Percentiles rank a stretch among this genome's conserved stretches.
These are phyloP conservation scores for Chlorencoelia australis DNA, from an alignment of 2,329 filamentous ascomycete genomes.

Conservation along the genomic window DNA sequence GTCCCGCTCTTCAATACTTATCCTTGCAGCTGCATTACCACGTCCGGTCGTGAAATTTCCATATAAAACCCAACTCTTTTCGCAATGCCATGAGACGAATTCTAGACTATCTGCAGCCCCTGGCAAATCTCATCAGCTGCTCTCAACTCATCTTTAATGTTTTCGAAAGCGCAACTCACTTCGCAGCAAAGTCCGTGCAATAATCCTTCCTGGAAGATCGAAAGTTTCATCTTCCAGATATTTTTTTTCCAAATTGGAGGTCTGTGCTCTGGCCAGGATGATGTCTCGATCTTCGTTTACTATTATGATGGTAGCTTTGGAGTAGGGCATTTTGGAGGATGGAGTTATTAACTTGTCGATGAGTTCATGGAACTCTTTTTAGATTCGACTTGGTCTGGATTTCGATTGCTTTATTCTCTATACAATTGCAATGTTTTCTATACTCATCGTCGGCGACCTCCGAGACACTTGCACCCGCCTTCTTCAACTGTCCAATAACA, in stretches of 20 bases:
- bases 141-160: background rate
- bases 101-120: slow-evolving; percentile 36
- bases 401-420: no score
- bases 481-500: no score
- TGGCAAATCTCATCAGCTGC: slow-evolving; percentile 1
- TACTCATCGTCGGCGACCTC: no score
- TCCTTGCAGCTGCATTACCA: slow-evolving; percentile 37
- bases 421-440: no score
- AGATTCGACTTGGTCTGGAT: no score
- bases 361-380: no score
- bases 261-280: slow-evolving; percentile 37
- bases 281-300: slow-evolving; percentile 36
- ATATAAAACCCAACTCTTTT: slow-evolving; percentile 39
- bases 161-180: slow-evolving; percentile 23
- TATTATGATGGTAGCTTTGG: slow-evolving; percentile 41
- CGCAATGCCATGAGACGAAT: slow-evolving; percentile 41
- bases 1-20: slow-evolving; percentile 41
- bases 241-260: slow-evolving; percentile 16
- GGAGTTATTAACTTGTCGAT: no score
- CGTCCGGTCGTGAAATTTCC: slow-evolving; percentile 35
- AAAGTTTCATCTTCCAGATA: slow-evolving; percentile 26
- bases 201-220: slow-evolving; percentile 33
- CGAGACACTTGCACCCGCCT: no score
- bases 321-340: slow-evolving; percentile 36
- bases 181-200: slow-evolving; percentile 38